A percentile compares a stretch with the other conserved stretches of the same genome.
Conservation (phyloP, 352 stramenopile species). For the Lagenidium giganteum region DNA sequence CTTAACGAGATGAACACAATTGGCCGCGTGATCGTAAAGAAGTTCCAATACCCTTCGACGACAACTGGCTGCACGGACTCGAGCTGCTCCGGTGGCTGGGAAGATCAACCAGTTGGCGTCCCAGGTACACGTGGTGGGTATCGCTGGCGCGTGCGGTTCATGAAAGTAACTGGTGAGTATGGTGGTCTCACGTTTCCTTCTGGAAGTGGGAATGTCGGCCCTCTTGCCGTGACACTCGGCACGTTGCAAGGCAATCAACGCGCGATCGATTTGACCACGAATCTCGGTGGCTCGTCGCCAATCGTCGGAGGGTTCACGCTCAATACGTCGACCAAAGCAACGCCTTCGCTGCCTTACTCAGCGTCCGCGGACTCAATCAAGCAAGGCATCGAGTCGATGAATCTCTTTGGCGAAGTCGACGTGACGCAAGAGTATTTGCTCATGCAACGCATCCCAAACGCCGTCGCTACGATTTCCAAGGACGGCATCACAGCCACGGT, state of each 20-base stretch:
- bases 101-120: slow-evolving; percentile 65
- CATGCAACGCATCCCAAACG: slow-evolving; percentile 51
- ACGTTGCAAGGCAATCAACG: slow-evolving; percentile 34
- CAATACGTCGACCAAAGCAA: slow-evolving; percentile 29
- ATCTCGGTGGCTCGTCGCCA: slow-evolving; percentile 34
- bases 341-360: slow-evolving; percentile 47
- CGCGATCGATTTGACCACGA: slow-evolving; percentile 54
- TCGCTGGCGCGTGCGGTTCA: slow-evolving; percentile 68
- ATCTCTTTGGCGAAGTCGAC: slow-evolving; percentile 70
- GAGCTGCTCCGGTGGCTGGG: slow-evolving; percentile 88
- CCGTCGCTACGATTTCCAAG: slow-evolving; percentile 40
- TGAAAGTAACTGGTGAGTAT: slow-evolving; percentile 71
- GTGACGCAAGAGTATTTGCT: slow-evolving; percentile 44
- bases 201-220: slow-evolving; percentile 72
- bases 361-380: slow-evolving; percentile 55
- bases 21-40: slow-evolving; percentile 86
- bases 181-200: slow-evolving; percentile 66
- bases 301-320: slow-evolving; percentile 52
- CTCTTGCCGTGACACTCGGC: slow-evolving; percentile 30
- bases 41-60: slow-evolving; percentile 82
- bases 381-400: slow-evolving; percentile 71
- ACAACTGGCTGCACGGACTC: slow-evolving; percentile 42
- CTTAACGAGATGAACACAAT: slow-evolving; percentile 95
- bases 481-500: slow-evolving; percentile 46
- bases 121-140: slow-evolving; percentile 80